These are phyloP conservation scores for Colletotrichum sp. DNA, from an alignment of 2,329 filamentous ascomycete species.

Conservation along the genomic window DNA sequence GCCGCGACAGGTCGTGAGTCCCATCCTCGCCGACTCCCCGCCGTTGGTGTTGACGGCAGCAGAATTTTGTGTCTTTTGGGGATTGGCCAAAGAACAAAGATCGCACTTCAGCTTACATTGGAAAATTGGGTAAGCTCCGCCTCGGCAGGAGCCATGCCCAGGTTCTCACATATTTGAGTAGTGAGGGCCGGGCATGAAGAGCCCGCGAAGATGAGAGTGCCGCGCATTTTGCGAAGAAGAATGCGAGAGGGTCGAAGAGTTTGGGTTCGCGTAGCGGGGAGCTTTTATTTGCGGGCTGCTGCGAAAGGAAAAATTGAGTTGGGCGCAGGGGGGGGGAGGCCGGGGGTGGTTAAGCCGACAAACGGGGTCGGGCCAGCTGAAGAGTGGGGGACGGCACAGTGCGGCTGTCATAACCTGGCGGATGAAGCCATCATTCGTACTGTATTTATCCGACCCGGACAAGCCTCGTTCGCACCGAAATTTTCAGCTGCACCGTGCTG, in stretches of 20 bases:
- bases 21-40: not conserved
- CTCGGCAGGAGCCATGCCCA: constrained; percentile 68
- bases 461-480: not conserved
- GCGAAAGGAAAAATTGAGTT: constrained; percentile 18
- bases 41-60: constrained; percentile 7
- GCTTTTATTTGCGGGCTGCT: constrained; percentile 23
- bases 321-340: not conserved
- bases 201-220: constrained; percentile 72
- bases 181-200: constrained; percentile 70
- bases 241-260: constrained; percentile 28
- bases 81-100: constrained; percentile 6
- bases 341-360: constrained; percentile 6
- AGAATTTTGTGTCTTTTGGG: not conserved
- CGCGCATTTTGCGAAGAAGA: constrained; percentile 55
- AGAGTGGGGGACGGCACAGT: not conserved
- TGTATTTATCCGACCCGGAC: constrained; percentile 16
- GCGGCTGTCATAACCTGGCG: not conserved
- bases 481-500: not conserved
- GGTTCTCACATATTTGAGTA: constrained; percentile 69
- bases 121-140: constrained; percentile 74
- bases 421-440: not conserved
- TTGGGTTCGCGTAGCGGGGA: constrained; percentile 26
- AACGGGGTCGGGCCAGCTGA: not conserved
- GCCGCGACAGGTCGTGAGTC: not conserved
- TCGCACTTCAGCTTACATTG: constrained; percentile 58